Conservation (phyloP, 257 asterid species). For the Schizonepeta tenuifolia region DNA sequence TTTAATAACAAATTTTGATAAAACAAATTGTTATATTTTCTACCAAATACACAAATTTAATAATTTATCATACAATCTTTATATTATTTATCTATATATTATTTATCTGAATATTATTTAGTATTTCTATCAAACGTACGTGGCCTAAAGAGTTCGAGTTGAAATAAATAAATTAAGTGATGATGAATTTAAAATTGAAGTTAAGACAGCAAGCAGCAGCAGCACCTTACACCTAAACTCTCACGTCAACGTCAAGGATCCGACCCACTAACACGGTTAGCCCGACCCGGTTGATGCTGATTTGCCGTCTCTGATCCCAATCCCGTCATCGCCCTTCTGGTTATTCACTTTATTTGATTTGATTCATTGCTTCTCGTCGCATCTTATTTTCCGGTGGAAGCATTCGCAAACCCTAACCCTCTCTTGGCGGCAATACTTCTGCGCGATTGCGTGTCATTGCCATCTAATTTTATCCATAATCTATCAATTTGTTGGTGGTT, state of each 20-base stretch:
- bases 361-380: slow-evolving; percentile 33
- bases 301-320: slow-evolving; percentile 37
- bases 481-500: background rate
- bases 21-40: no score
- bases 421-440: background rate
- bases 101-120: no score
- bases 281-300: slow-evolving; percentile 37
- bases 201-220: background rate
- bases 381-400: slow-evolving; percentile 43
- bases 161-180: no score
- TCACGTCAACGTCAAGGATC: slow-evolving; percentile 32
- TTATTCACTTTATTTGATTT: slow-evolving; percentile 5
- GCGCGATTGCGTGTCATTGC: slow-evolving; percentile 27
- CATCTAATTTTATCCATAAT: slow-evolving; percentile 17
- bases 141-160: no score
- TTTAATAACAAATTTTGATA: no score
- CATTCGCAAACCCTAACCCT: slow-evolving; percentile 42
- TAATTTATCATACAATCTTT: no score
- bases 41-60: no score
- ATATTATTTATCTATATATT: no score
- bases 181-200: background rate
- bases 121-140: no score
- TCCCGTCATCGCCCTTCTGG: slow-evolving; percentile 34
- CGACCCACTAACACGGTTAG: slow-evolving; percentile 30
- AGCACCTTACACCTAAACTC: background rate